Evolutionary conservation across 2,329 filamentous ascomycete species (phyloP).

Genomic region (Aspergillus pseudoglaucus): DNA sequence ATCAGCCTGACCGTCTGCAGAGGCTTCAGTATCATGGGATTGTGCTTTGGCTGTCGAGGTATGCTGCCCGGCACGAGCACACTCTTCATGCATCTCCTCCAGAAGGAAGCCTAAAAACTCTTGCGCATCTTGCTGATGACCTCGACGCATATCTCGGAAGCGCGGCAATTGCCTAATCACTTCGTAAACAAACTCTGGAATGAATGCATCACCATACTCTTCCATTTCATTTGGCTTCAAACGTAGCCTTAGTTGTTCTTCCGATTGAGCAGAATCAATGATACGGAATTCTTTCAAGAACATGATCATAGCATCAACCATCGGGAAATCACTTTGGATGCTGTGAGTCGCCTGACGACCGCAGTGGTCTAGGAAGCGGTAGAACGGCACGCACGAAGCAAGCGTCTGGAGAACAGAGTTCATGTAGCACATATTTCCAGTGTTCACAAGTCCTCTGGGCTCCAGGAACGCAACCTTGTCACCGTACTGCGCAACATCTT

Average conservation of each 20-base stretch:
- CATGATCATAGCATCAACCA: constrained; percentile 95
- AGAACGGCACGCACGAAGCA: constrained; percentile 89
- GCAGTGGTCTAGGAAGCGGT: constrained; percentile 83
- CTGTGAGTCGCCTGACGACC: constrained; percentile 77
- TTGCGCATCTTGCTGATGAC: constrained; percentile 95
- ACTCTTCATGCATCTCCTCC: constrained; percentile 90
- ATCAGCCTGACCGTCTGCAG: constrained; percentile 40
- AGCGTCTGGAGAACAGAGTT: constrained; percentile 97
- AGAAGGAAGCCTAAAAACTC: constrained; percentile 92
- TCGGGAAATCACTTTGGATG: constrained; percentile 89
- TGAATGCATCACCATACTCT: constrained; percentile 84
- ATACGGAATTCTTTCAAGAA: constrained; percentile 89
- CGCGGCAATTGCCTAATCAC: constrained; percentile 79
- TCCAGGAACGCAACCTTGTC: constrained; percentile 76
- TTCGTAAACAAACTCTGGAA: constrained; percentile 91
- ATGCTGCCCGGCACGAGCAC: constrained; percentile 65
- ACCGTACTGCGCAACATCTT: constrained; percentile 51
- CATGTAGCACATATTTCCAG: constrained; percentile 99
- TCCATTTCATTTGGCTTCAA: constrained; percentile 81
- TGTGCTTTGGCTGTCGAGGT: constrained; percentile 39
- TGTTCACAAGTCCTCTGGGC: constrained; percentile 89
- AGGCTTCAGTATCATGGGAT: constrained; percentile 25
- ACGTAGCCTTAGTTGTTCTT: constrained; percentile 64
- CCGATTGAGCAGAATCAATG: constrained; percentile 69
- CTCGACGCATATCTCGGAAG: constrained; percentile 90